Conservation (phyloP, 192 early-diverging fungal species). For the Backusella tarrabulga region DNA sequence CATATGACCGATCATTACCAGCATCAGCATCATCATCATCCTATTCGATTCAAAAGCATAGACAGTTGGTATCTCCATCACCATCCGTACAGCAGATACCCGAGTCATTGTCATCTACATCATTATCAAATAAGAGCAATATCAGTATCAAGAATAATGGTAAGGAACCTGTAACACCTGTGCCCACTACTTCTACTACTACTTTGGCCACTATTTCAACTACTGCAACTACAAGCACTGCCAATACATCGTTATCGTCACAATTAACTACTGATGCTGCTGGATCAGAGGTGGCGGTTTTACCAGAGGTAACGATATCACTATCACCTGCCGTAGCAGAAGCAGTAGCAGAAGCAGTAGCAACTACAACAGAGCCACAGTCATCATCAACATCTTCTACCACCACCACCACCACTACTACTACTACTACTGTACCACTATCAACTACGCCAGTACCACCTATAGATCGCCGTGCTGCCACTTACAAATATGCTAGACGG, state of each 20-base stretch:
- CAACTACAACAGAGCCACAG: background rate
- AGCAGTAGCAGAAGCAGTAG: background rate
- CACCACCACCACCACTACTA: background rate
- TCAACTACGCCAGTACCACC: background rate
- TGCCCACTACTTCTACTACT: background rate
- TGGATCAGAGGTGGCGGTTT: background rate
- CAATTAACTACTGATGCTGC: background rate
- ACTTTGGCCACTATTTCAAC: background rate
- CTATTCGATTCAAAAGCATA: background rate
- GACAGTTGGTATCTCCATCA: background rate
- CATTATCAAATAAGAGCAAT: background rate
- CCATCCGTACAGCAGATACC: background rate
- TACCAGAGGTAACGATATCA: background rate
- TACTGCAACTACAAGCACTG: background rate
- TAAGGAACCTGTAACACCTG: background rate
- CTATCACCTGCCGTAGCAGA: background rate
- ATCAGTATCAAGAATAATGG: background rate
- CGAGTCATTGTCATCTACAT: background rate
- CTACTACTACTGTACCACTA: background rate
- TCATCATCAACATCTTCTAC: background rate
- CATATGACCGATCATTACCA: background rate
- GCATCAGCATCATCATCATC: background rate
- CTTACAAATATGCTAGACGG: constrained; percentile 22
- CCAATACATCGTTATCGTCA: background rate
- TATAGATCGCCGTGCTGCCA: constrained; percentile 23